A percentile compares a stretch with the other conserved stretches of the same genome.
Conservation (phyloP, 805 yeast species). For the Pichia phayaonensis region DNA sequence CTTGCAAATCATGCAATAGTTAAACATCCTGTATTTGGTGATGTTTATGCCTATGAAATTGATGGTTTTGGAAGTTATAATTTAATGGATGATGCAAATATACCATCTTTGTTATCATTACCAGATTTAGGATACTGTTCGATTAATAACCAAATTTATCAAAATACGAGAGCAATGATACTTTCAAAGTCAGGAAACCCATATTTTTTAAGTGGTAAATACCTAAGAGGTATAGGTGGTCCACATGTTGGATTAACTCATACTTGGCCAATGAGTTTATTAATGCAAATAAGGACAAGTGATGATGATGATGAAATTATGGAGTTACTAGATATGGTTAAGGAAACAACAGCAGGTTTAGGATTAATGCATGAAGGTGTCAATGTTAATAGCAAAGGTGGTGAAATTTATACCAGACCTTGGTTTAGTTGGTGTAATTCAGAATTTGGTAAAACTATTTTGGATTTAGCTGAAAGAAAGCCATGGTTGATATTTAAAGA, state of each 20-base stretch:
- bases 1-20: constrained; percentile 45
- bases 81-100: constrained; percentile 86
- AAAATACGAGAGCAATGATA: constrained; percentile 73
- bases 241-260: constrained; percentile 77
- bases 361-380: constrained; percentile 85
- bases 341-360: constrained; percentile 58
- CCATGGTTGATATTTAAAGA: constrained; percentile 62
- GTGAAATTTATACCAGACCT: constrained; percentile 54
- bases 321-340: constrained; percentile 39
- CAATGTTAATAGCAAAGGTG: constrained; percentile 48
- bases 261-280: constrained; percentile 91
- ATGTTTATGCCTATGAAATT: constrained; percentile 80
- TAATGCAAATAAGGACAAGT: constrained; percentile 67
- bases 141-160: constrained; percentile 50
- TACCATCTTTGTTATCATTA: constrained; percentile 72
- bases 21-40: constrained; percentile 63
- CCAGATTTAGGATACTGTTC: constrained; percentile 69
- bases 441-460: constrained; percentile 82
- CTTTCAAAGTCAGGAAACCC: constrained; percentile 68
- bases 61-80: constrained; percentile 75
- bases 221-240: constrained; percentile 78
- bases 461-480: constrained; percentile 63
- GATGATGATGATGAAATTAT: constrained; percentile 63
- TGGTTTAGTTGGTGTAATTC: constrained; percentile 97
- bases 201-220: constrained; percentile 55